A percentile compares a stretch with the other conserved stretches of the same genome.
Conservation (phyloP, 139 green algal species). For the Chlorella sp. region DNA sequence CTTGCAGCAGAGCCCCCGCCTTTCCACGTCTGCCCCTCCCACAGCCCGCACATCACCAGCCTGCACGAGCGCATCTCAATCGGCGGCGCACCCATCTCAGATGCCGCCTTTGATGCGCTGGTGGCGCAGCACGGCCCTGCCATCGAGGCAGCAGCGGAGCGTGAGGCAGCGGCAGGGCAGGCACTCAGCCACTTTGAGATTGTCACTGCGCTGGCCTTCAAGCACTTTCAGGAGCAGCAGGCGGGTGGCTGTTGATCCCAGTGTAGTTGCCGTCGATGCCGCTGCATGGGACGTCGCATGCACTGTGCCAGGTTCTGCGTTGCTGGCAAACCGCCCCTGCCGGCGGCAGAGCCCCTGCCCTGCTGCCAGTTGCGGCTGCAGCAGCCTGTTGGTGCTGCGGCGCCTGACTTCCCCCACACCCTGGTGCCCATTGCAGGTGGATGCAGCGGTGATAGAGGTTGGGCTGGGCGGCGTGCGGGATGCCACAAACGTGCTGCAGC, state of each 20-base stretch:
- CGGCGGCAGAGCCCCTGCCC: too few relatives aligned
- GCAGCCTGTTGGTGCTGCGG: background rate
- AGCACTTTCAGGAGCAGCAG: slow-evolving; percentile 69
- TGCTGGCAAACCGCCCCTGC: too few relatives aligned
- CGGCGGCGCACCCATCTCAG: slow-evolving; percentile 30
- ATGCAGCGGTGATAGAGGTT: slow-evolving; percentile 82
- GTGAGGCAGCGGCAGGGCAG: slow-evolving; percentile 30
- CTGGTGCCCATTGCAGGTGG: slow-evolving; percentile 6
- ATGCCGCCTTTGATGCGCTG: slow-evolving; percentile 34
- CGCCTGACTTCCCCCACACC: background rate
- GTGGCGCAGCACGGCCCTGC: background rate
- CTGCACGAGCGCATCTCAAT: slow-evolving; percentile 80
- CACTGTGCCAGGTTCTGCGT: too few relatives aligned
- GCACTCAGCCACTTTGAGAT: slow-evolving; percentile 86
- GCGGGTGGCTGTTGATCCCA: slow-evolving; percentile 12
- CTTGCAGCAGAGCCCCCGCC: too few relatives aligned
- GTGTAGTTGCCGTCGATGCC: background rate
- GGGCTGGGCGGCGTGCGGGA: slow-evolving; percentile 82
- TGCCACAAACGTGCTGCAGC: slow-evolving; percentile 84
- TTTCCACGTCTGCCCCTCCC: background rate
- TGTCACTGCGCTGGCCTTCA: slow-evolving; percentile 78
- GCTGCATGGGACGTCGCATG: background rate
- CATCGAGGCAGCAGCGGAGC: slow-evolving; percentile 2
- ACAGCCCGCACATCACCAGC: slow-evolving; percentile 79
- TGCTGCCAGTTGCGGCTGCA: background rate